Percentiles rank a stretch among this genome's conserved stretches.
These are phyloP conservation scores for Naganishia friedmannii DNA, from an alignment of 768 basidiomycete genomes.

Conservation along the genomic window DNA sequence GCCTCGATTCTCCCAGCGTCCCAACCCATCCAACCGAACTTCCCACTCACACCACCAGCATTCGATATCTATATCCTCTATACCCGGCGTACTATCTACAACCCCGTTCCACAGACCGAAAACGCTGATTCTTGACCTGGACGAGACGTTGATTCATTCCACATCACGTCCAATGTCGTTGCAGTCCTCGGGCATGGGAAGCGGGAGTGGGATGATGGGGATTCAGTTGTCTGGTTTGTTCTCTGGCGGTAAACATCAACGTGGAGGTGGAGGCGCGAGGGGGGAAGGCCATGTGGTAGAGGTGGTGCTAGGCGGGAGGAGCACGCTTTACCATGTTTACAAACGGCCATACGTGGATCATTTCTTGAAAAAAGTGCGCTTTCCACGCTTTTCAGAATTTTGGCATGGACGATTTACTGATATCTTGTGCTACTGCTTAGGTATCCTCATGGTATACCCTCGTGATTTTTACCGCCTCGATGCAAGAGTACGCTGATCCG, in stretches of 20 bases:
- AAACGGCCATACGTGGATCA: conserved; percentile 97
- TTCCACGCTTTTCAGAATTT: neutral
- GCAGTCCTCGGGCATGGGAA: conserved; percentile 52
- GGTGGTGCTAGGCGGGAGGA: conserved; percentile 80
- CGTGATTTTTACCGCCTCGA: conserved; percentile 96
- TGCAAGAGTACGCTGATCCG: conserved; percentile 99
- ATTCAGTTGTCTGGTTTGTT: conserved; percentile 45
- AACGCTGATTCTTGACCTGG: conserved; percentile 92
- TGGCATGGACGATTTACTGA: neutral
- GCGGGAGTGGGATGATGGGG: conserved; percentile 52
- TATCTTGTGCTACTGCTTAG: conserved; percentile 54
- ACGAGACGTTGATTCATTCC: conserved; percentile 97
- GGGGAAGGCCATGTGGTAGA: conserved; percentile 83
- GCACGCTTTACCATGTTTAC: conserved; percentile 94
- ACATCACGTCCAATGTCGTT: conserved; percentile 66
- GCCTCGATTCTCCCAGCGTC: neutral
- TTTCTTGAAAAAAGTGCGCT: conserved; percentile 74
- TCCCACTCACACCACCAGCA: conserved; percentile 25
- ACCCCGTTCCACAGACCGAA: conserved; percentile 79
- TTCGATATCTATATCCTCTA: conserved; percentile 23
- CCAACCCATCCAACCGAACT: conserved; percentile 26
- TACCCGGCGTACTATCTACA: conserved; percentile 35
- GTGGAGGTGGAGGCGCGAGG: conserved; percentile 39
- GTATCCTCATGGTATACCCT: conserved; percentile 98
- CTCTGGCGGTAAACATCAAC: conserved; percentile 16